Evolutionary conservation across 2,329 filamentous ascomycete genomes (phyloP), one percentile per base, ranked within the genome.

Genomic region (Paecilomyces dactylethromorphus): DNA sequence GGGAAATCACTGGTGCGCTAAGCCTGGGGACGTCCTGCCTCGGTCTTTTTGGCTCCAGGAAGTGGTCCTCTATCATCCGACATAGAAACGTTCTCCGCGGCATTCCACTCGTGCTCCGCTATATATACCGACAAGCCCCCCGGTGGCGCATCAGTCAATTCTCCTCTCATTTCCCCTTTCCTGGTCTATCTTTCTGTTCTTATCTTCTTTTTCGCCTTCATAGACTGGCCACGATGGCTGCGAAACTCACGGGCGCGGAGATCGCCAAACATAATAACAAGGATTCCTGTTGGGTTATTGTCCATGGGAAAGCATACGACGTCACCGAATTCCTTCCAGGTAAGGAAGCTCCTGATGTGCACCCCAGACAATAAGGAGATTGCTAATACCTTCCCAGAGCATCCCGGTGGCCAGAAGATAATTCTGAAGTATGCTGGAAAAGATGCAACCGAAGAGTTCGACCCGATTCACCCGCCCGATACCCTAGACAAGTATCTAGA

Each of bases 401-500:
- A 96, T 70, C 92, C 92, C 24, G 92, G 92, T 61, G 92, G 91
- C 39, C 83, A 87, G 65, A 94, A 93, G 71, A 95, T 97, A 73
- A 97, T 99, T 69, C 84, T 99, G 64, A 96, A 96, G 79, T 96
- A 97, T 77, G 92, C 92, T 31, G 92, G 92, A 68, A 95, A 93
- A 81, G 92, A 97, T 80, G 92, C 92, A 45, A 95, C 92, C 35
- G 90, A 92, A 72, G 91, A 91, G 70, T 97, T 90, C 76, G 91
- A 95, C 54, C 92, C 92, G 35, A 94, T 97, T 64, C 86, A 89
- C 73, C 92, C 92, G 2, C 90, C 89, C 13, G 92, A 96, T 76
- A 96, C 92, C 0, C 84, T 97, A 18, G 83, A 85, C 72, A 84
- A 86, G 80, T 96, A 90, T 74, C 86, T 96, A 60, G 87, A 92